Conservation (phyloP, 2,329 filamentous ascomycete genomes). For the Exophiala viscosa region DNA sequence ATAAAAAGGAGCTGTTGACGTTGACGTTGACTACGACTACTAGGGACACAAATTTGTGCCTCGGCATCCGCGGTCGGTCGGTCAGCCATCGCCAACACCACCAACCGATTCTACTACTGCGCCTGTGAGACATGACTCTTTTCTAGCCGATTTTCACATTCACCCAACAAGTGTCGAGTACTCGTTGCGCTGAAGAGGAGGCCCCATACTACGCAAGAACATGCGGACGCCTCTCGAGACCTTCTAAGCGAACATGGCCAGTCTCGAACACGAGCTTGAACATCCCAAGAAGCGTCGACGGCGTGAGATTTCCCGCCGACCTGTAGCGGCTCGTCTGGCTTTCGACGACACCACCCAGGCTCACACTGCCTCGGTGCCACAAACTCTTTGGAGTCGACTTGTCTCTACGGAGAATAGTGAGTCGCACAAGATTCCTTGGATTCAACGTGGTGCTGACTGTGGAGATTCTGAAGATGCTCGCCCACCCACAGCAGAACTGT, state of each 20-base stretch:
- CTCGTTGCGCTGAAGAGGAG: too few relatives aligned
- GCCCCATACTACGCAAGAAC: neutral
- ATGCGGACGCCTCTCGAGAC: conserved; percentile 1
- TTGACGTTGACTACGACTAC: too few relatives aligned
- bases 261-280: conserved; percentile 40
- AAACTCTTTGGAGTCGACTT: conserved; percentile 78
- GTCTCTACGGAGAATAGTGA: conserved; percentile 40
- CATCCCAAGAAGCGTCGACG: conserved; percentile 52
- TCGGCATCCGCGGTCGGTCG: too few relatives aligned
- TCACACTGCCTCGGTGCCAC: conserved; percentile 79
- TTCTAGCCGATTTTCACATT: too few relatives aligned
- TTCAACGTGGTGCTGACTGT: conserved; percentile 8
- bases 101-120: too few relatives aligned
- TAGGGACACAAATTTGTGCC: too few relatives aligned
- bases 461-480: conserved; percentile 2
- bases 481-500: conserved; percentile 24
- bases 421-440: too few relatives aligned
- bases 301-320: conserved; percentile 43
- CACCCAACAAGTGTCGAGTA: too few relatives aligned
- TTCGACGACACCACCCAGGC: conserved; percentile 82
- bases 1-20: too few relatives aligned
- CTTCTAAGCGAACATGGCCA: conserved; percentile 38
- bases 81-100: too few relatives aligned
- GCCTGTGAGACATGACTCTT: too few relatives aligned
- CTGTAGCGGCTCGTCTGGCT: conserved; percentile 74